Evolutionary conservation across 2,329 filamentous ascomycete species (phyloP).

Genomic region (Cladorrhinum sp.): DNA sequence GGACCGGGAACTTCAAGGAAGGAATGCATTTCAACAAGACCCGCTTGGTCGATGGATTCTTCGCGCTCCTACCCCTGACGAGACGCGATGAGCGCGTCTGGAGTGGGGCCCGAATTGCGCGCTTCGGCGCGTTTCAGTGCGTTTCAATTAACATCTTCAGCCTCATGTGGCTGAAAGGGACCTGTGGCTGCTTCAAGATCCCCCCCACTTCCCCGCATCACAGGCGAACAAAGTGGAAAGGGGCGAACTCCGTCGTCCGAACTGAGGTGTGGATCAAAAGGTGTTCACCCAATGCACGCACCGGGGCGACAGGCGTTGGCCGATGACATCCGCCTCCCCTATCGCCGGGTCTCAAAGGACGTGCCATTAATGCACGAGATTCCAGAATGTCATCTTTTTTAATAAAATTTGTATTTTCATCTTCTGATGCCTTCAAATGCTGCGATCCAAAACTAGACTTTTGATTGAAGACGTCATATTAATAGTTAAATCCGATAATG

Average conservation of each 20-base stretch:
- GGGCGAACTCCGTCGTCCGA: slow-evolving; percentile 27
- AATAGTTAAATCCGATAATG: background rate
- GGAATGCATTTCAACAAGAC: slow-evolving; percentile 5
- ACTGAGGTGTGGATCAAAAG: slow-evolving; percentile 1
- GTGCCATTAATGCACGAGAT: background rate
- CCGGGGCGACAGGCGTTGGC: slow-evolving; percentile 6
- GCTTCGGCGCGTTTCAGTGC: slow-evolving; percentile 24
- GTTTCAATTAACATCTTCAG: slow-evolving; percentile 22
- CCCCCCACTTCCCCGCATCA: slow-evolving; percentile 12
- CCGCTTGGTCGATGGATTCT: slow-evolving; percentile 11
- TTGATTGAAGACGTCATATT: background rate
- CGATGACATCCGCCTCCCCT: slow-evolving; percentile 11
- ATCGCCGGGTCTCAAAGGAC: background rate
- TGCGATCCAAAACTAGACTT: background rate
- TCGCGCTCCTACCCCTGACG: slow-evolving; percentile 13
- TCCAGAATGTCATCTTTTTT: background rate
- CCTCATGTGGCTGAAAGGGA: background rate
- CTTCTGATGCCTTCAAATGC: background rate
- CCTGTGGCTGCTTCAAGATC: background rate
- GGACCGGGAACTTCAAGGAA: slow-evolving; percentile 6
- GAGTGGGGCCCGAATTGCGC: slow-evolving; percentile 21
- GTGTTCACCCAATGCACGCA: background rate
- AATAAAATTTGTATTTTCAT: background rate
- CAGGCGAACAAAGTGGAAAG: slow-evolving; percentile 19
- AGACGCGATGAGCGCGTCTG: slow-evolving; percentile 24